A percentile compares a stretch with the other conserved stretches of the same genome.
Evolutionary conservation across 2,329 filamentous ascomycete genomes (phyloP).

Genomic region (Nemania serpens): DNA sequence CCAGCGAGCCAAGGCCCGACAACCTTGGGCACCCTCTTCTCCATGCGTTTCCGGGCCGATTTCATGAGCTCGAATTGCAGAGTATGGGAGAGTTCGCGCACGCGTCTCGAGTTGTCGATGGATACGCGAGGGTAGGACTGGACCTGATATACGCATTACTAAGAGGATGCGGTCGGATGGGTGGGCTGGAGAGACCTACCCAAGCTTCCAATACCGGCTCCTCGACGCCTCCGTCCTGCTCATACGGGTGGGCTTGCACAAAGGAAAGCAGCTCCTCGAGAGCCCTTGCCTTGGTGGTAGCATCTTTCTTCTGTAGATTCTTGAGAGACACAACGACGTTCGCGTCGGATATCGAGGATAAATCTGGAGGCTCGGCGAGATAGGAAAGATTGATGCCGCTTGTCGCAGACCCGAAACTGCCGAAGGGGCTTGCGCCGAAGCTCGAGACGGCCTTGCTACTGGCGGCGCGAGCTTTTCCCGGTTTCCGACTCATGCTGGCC

Average conservation of each 20-base stretch:
- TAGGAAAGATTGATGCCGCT: slow-evolving; percentile 72
- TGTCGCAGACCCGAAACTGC: slow-evolving; percentile 48
- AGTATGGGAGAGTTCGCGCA: slow-evolving; percentile 82
- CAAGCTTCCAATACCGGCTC: slow-evolving; percentile 86
- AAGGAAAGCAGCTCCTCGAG: slow-evolving; percentile 80
- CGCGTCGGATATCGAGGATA: slow-evolving; percentile 75
- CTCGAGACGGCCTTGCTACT: slow-evolving; percentile 36
- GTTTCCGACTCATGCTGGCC: slow-evolving; percentile 40
- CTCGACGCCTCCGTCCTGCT: slow-evolving; percentile 67
- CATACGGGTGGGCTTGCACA: slow-evolving; percentile 59
- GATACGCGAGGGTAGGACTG: slow-evolving; percentile 86
- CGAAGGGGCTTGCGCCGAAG: slow-evolving; percentile 31
- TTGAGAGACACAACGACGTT: slow-evolving; percentile 90
- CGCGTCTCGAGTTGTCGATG: slow-evolving; percentile 85
- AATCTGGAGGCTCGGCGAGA: slow-evolving; percentile 81
- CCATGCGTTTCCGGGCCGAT: slow-evolving; percentile 79
- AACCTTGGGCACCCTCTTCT: slow-evolving; percentile 74
- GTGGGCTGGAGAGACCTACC: slow-evolving; percentile 54
- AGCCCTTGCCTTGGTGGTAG: slow-evolving; percentile 87
- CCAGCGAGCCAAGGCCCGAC: slow-evolving; percentile 92
- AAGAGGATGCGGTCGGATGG: neutral
- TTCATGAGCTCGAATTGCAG: slow-evolving; percentile 68
- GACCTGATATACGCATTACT: slow-evolving; percentile 57
- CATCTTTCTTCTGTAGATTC: slow-evolving; percentile 90
- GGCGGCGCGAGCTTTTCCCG: slow-evolving; percentile 37